Percentiles rank a stretch among this genome's conserved stretches.
Evolutionary conservation across 2,329 filamentous ascomycete genomes (phyloP).

Genomic region (Ascochyta koolunga): DNA sequence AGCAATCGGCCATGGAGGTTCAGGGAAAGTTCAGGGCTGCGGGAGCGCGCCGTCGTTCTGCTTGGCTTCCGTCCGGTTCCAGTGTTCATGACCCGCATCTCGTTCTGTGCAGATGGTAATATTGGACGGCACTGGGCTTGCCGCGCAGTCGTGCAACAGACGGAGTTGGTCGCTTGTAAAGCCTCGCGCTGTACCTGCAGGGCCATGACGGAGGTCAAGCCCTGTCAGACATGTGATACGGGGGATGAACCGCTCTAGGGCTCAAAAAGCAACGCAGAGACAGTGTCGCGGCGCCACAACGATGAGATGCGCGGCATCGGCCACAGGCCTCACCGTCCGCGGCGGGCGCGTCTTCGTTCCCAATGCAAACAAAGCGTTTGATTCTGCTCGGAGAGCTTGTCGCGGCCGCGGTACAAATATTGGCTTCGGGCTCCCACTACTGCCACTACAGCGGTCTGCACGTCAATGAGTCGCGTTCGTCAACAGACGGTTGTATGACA

Average conservation of each 20-base stretch:
- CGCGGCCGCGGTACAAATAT: slow-evolving; percentile 12
- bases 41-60: slow-evolving; percentile 31
- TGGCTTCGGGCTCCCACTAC: slow-evolving; percentile 14
- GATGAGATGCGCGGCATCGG: slow-evolving; percentile 5
- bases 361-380: background rate
- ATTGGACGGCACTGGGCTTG: slow-evolving; percentile 15
- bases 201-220: slow-evolving; percentile 9
- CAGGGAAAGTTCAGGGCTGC: slow-evolving; percentile 25
- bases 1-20: slow-evolving; percentile 23
- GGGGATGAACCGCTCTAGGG: slow-evolving; percentile 13
- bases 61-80: slow-evolving; percentile 25
- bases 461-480: slow-evolving; percentile 17
- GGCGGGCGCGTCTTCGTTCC: slow-evolving; percentile 2
- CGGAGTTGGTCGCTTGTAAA: slow-evolving; percentile 4
- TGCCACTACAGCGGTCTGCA: slow-evolving; percentile 18
- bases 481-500: slow-evolving; percentile 9
- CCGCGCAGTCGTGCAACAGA: slow-evolving; percentile 14
- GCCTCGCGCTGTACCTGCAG: slow-evolving; percentile 16
- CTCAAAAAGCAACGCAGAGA: slow-evolving; percentile 10
- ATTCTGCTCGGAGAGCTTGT: slow-evolving; percentile 3
- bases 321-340: slow-evolving; percentile 7
- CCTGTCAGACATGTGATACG: slow-evolving; percentile 6
- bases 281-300: slow-evolving; percentile 7
- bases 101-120: slow-evolving; percentile 13
- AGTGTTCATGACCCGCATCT: slow-evolving; percentile 29